Evolutionary conservation across 73 alveolate species (phyloP).

Genomic region (Stentor coeruleus): DNA sequence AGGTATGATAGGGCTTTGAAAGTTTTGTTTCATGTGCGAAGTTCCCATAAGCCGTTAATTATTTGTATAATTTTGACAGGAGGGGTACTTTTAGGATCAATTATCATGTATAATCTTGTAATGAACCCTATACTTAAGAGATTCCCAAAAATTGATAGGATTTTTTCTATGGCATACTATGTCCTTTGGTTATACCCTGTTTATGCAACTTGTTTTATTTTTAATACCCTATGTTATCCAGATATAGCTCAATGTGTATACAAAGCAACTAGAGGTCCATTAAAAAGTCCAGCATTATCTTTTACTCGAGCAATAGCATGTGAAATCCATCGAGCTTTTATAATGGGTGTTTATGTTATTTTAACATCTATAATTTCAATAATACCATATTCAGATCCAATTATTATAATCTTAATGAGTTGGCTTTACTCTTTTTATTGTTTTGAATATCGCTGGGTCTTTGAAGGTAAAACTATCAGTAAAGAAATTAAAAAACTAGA

Average conservation of each 20-base stretch:
- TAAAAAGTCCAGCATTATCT: not conserved
- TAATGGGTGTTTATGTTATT: not conserved
- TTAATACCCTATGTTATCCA: slow-evolving; percentile 13
- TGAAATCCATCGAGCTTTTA: slow-evolving; percentile 10
- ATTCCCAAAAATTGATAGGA: slow-evolving; percentile 9
- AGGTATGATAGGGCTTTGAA: too few relatives aligned
- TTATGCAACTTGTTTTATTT: not conserved
- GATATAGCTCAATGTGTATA: not conserved
- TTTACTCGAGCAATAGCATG: slow-evolving; percentile 1
- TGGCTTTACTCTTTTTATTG: slow-evolving; percentile 23
- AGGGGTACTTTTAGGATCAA: not conserved
- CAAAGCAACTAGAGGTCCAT: not conserved
- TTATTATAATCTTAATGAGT: not conserved
- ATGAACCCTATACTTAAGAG: not conserved
- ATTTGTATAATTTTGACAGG: not conserved
- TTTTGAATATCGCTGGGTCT: slow-evolving; percentile 17
- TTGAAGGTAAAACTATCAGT: slow-evolving; percentile 12
- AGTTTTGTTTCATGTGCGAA: too few relatives aligned
- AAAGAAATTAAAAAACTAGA: not conserved
- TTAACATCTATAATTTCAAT: not conserved
- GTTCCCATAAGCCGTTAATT: slow-evolving; percentile 15
- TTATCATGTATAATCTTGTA: not conserved
- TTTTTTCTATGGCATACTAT: not conserved
- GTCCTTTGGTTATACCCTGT: slow-evolving; percentile 4
- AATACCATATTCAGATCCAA: not conserved